Evolutionary conservation across 257 asterid species (phyloP).

Genomic region (Cruciata laevipes): DNA sequence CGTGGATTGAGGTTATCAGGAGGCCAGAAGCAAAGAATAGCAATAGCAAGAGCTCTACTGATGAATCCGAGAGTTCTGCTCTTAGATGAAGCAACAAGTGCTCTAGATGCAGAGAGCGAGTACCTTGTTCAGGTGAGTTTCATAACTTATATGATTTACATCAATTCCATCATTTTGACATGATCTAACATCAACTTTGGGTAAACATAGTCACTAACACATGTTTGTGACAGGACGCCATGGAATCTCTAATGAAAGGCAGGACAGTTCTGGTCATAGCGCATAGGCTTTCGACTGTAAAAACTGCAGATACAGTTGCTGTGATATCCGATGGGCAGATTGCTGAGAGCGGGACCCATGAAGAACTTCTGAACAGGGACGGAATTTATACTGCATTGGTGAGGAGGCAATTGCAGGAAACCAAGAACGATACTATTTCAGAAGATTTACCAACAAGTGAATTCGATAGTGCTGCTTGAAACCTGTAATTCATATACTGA

Average conservation of each 20-base stretch:
- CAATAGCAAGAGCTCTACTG: conserved; percentile 74
- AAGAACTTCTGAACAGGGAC: conserved; percentile 49
- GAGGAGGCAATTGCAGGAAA: conserved; percentile 67
- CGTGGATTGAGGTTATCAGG: conserved; percentile 86
- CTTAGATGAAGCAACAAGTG: conserved; percentile 82
- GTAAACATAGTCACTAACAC: not conserved
- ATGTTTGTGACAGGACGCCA: conserved; percentile 51
- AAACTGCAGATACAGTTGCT: conserved; percentile 77
- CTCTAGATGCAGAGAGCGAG: conserved; percentile 84
- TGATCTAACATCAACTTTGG: not conserved
- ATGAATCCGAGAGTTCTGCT: conserved; percentile 75
- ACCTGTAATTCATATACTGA: not conserved
- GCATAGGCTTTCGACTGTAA: conserved; percentile 80
- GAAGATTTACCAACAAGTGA: not conserved
- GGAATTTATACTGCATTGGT: conserved; percentile 72
- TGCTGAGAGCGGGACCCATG: conserved; percentile 71
- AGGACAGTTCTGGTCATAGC: conserved; percentile 86
- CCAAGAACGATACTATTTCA: conserved; percentile 28
- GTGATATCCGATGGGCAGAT: conserved; percentile 76
- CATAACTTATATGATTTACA: not conserved
- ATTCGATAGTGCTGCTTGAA: not conserved
- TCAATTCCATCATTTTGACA: not conserved
- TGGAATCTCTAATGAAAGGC: conserved; percentile 84
- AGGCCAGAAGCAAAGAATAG: conserved; percentile 85
- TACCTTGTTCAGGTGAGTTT: conserved; percentile 62